Evolutionary conservation across 176 grass and related monocot genomes (phyloP), one percentile per base, ranked within the genome.

Genomic region (Puya raimondii): DNA sequence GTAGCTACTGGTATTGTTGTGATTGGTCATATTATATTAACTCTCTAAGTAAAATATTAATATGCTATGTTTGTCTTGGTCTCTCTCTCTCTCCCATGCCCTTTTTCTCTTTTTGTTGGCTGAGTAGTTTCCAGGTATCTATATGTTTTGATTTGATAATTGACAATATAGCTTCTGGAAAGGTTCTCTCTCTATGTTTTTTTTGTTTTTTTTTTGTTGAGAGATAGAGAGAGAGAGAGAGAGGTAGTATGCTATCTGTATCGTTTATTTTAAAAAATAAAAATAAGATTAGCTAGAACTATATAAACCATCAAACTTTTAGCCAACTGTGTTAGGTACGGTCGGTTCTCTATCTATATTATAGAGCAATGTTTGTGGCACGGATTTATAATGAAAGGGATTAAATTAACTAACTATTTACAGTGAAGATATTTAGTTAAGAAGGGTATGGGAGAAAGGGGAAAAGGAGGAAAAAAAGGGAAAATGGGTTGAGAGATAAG

Each of bases 1-100:
- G 54, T 53, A 26, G 23, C 69, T 47, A 15, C 51, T 71, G 17
- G 3, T 73, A 73, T 70, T 66, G 42, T 47, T 47, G 8, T 66
- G 13, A 27, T 66, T 42, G 42, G 15, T 47, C 11, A 12, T 14
- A 27, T 14, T 12, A 66, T 13, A 9, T 26, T 16, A 66, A 15
- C 10, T 27, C 3, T 11, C 4, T 26, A 11, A 23, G 9, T 27
- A 65, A 65, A 23, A 42, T 25, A 25, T 25, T 53, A 63, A 64
- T 56, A 61, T 63, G 27, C 26, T 13, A 48, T 20, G 57, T 49
- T 64, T 74, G 71, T 74, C 71, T n/a, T 50, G 53, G 42, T 61
- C 57, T 64, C 56, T 18, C 16, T 33, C 33, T 22, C 14, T 7
- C 0, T 10, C 1, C 10, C 49, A 12, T 12, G 4, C 12, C 26